Base-by-base conservation (phyloP, 2,329 filamentous ascomycete genomes). In the Pezicula carpinea region DNA sequence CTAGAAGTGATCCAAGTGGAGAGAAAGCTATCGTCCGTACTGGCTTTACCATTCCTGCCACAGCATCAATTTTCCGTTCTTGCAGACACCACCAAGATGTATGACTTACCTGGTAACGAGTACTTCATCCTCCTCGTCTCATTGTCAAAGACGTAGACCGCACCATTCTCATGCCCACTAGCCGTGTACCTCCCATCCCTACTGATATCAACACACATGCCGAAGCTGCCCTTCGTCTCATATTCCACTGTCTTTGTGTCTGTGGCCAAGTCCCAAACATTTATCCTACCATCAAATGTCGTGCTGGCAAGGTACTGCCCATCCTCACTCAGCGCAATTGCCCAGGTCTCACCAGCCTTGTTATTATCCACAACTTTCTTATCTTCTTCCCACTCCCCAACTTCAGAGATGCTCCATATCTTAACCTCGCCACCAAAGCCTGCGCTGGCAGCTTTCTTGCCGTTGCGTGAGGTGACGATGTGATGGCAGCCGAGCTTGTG, bases 401-500 rank as follows among this genome's bases (percentile, higher is more conserved):
- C 62, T 57, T 77, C 80, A 71, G 84, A 44, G 48, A 80, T 72
- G 32, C 70, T 71, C 93, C 93, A 99, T 57, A 95, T 73, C 67
- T 88, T 92, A 45, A 95, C 75, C 56, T 93, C 88, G 34, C 95
- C 92, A 15, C 83, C 89, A 61, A 99, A 99, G 0, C 93, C 95
- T 13, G 85, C 87, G 50, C 85, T 95, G 4, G 87, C 89, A 14
- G 88, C 88, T 45, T 82, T 75, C 44, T 75, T 80, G 36, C 89
- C 90, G 56, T 86, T 77, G 34, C 69, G 73, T 66, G 82, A 71
- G 64, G 85, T 84, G 52, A 82, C 83, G 42, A 97, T 72, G 68
- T 99, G 93, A 69, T 99, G 93, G 63, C 89, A 93, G 56, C 93
- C 93, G 29, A 96, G 79, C 55, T 84, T 84, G 71, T 99, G 93